Percentiles rank a stretch among this genome's conserved stretches.
phyloP scores from a whole-genome alignment of 306 rosid genomes.

The Cicer cuneatum region DNA sequence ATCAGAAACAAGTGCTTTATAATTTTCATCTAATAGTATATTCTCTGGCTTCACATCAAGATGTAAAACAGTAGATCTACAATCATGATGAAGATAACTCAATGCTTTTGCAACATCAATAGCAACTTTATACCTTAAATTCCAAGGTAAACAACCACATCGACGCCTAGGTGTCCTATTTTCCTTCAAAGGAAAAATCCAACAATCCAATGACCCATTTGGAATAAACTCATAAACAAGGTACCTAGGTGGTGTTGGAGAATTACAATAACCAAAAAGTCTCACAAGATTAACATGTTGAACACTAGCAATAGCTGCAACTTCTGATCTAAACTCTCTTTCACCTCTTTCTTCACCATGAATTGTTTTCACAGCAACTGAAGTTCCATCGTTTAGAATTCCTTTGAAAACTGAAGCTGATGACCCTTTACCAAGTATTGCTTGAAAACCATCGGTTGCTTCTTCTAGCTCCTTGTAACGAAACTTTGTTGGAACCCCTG shows the following conservation, averaged over 20 bases:
- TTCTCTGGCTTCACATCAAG: conserved; percentile 96
- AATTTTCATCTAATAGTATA: conserved; percentile 75
- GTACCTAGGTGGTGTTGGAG: conserved; percentile 63
- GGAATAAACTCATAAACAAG: conserved; percentile 75
- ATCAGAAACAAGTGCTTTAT: conserved; percentile 66
- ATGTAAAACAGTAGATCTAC: conserved; percentile 76
- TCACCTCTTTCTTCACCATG: conserved; percentile 69
- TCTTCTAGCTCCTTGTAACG: conserved; percentile 78
- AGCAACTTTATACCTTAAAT: conserved; percentile 67
- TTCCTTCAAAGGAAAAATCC: conserved; percentile 70
- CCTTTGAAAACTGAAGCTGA: conserved; percentile 89
- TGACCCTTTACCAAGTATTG: conserved; percentile 73
- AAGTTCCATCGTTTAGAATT: conserved; percentile 72
- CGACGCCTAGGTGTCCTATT: background rate
- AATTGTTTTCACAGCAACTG: conserved; percentile 80
- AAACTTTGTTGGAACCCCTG: conserved; percentile 81
- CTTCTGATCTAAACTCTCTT: conserved; percentile 81
- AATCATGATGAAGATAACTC: conserved; percentile 82
- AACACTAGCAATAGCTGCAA: conserved; percentile 86
- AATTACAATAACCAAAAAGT: conserved; percentile 70
- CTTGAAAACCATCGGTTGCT: conserved; percentile 74
- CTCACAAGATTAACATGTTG: conserved; percentile 86
- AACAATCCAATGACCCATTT: conserved; percentile 80
- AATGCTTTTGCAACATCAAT: conserved; percentile 81
- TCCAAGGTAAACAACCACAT: conserved; percentile 78